Evolutionary conservation across 2,329 filamentous ascomycete genomes (phyloP), one percentile per base, ranked within the genome.

Genomic region (Fusarium lateritium): DNA sequence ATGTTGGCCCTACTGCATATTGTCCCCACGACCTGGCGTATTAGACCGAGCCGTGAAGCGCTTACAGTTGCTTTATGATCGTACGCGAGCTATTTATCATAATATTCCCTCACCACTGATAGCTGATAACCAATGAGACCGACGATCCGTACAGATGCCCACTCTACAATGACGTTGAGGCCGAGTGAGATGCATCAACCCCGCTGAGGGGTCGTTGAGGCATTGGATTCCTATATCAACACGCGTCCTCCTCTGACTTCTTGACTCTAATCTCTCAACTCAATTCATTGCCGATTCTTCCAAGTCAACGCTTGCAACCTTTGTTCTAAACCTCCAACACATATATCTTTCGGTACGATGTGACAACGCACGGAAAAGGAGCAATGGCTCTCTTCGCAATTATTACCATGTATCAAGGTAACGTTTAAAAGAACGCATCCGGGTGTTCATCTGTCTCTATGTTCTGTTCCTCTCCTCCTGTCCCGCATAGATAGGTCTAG

Each of bases 361-460:
- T 75, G 66, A 73, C 57, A 64, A 36, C 58, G 15, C 64, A 75
- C 46, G 56, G 52, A 40, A 57, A 67, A 69, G 66, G 67, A 72
- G 60, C 57, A 21, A 73, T 75, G 71, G 55, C 73, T 57, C 71
- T 57, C 54, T 72, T 75, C 69, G 72, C 73, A 70, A 61, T 69
- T 57, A 66, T 71, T 65, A 65, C 69, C 58, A 75, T 51, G 71
- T 69, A 79, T 83, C 81, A 79, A 83, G 81, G 81, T 83, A 83
- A 83, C 78, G 80, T 80, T 70, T 72, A 77, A 75, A 80, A 81
- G 79, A 80, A 78, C 76, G 82, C 81, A 83, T 77, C 80, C 81
- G 81, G 81, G 81, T 83, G 81, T 82, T 82, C 74, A 71, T 56
- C 76, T 73, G 68, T 65, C 44, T 61, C 56, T 56, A 54, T 62